phyloP scores from a whole-genome alignment of 768 basidiomycete genomes.

The Auriscalpium vulgare region DNA sequence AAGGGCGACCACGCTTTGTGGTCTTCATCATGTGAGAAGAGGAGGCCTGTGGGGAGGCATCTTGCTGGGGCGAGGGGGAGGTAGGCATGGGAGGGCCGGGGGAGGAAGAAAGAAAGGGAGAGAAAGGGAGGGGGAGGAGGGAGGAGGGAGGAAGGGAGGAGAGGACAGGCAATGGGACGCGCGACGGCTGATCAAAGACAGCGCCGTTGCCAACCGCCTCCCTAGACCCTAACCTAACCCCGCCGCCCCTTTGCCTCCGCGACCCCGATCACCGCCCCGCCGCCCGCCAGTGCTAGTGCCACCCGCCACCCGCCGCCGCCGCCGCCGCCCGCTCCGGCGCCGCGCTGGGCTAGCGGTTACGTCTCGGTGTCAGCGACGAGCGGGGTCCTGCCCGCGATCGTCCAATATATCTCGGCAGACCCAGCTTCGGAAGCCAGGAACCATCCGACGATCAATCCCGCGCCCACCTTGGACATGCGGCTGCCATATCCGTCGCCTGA shows the following conservation, averaged over 20 bases:
- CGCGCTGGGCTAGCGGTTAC: no score
- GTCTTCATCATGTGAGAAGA: conserved; percentile 98
- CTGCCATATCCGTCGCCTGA: no score
- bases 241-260: neutral
- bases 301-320: no score
- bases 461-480: no score
- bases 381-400: no score
- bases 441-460: no score
- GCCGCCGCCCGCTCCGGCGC: no score
- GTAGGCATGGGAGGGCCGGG: conserved; percentile 26
- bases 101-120: conserved; percentile 9
- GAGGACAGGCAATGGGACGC: neutral
- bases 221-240: neutral
- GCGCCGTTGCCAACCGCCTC: neutral
- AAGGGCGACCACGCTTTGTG: conserved; percentile 90
- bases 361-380: no score
- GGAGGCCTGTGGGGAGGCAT: conserved; percentile 41
- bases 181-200: neutral
- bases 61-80: conserved; percentile 28
- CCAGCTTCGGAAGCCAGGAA: no score
- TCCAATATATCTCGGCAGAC: no score
- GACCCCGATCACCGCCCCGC: no score
- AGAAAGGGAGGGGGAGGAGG: conserved; percentile 3
- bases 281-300: no score
- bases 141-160: neutral